phyloP scores from a whole-genome alignment of 441 rosid genomes.

The Pelargonium citronellum region DNA sequence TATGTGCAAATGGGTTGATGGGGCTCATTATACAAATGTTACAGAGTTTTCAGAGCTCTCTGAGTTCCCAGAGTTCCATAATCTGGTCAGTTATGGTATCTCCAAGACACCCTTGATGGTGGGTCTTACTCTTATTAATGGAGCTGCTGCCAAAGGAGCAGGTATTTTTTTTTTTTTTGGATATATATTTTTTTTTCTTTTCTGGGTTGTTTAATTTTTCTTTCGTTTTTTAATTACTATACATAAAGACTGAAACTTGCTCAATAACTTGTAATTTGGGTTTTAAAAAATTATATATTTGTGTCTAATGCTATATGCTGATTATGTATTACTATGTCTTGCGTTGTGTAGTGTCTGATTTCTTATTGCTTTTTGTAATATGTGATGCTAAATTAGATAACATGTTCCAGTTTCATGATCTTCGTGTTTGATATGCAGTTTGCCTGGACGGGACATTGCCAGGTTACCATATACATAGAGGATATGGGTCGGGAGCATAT shows the following conservation, averaged over 20 bases:
- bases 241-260: neutral
- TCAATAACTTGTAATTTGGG: neutral
- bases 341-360: conserved; percentile 1
- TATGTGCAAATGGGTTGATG: conserved; percentile 20
- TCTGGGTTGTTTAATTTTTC: conserved; percentile 3
- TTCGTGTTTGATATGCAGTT: conserved; percentile 29
- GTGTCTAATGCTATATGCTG: neutral
- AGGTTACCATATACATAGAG: conserved; percentile 59
- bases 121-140: conserved; percentile 41
- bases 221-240: neutral
- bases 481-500: conserved; percentile 53
- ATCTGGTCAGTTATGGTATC: conserved; percentile 22
- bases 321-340: neutral
- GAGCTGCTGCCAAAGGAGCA: conserved; percentile 54
- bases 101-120: conserved; percentile 28
- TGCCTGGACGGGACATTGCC: conserved; percentile 69
- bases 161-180: conserved; percentile 23
- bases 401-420: neutral
- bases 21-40: conserved; percentile 19
- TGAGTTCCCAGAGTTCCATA: conserved; percentile 11
- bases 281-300: neutral
- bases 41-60: conserved; percentile 16
- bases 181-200: neutral
- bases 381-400: neutral
- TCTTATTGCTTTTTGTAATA: neutral